Base-by-base conservation (phyloP, 306 rosid genomes). In the Cyclanthera cordifolia region DNA sequence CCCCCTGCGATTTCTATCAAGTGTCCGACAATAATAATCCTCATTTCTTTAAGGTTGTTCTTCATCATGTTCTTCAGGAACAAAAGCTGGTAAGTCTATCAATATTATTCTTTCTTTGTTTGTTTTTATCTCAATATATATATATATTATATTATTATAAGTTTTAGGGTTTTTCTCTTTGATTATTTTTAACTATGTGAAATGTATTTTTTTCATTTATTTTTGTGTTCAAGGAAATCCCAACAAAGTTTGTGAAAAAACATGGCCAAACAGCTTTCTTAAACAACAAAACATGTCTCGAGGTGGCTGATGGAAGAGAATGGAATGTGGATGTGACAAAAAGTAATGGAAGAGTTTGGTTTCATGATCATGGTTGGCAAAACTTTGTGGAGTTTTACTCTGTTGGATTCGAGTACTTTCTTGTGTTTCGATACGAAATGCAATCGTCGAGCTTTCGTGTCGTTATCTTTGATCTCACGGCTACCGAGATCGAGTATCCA, bases 211-310 rank as follows among this genome's bases (percentile, higher is more conserved):
- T 32, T 32, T 32, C 4, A 2, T 27, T 30, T 15, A 1, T 61
- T 24, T 51, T 51, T 63, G n/a, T n/a, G n/a, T n/a, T n/a, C n/a
- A n/a, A 75, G 79, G 52, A 30, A 3, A 13, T 75, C 25, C 74
- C 79, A 1, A 23, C 37, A 15, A 69, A 59, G 51, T 75, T 75
- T 69, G n/a, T 49, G 47, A 59, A 9, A 4, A 17, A 20, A 17
- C 17, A 59, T 43, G 74, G 74, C 13, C 0, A 5, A 17, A 2
- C 25, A 13, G 49, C 57, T 23, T 61, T 69, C 1, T 50, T 25
- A 0, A 51, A 25, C 1, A 14, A 25, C 24, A 12, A 20, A 9
- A 41, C 52, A 9, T 13, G 19, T 13, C 48, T 75, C 6, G 37
- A 37, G 34, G 55, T 69, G 50, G 72, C 74, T 8, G 41, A 58